These are phyloP conservation scores for Stephanodiscus minutulus DNA, from an alignment of 108 stramenopile genomes.

Conservation along the genomic window DNA sequence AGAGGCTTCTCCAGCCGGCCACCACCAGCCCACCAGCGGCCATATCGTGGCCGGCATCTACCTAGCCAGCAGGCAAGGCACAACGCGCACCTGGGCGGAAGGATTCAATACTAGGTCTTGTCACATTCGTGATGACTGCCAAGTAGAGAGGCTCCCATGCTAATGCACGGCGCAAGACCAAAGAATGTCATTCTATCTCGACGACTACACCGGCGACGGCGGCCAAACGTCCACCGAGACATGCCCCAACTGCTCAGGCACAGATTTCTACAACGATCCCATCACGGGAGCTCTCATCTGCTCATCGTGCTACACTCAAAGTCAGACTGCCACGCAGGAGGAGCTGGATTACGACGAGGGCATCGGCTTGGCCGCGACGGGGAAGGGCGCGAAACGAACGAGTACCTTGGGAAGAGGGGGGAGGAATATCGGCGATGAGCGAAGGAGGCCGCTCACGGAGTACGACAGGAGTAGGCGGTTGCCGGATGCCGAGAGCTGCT, in stretches of 20 bases:
- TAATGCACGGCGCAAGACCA: too few relatives aligned
- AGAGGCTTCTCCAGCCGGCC: too few relatives aligned
- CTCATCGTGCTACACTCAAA: conserved; percentile 70
- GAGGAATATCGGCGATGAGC: background rate
- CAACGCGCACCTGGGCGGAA: too few relatives aligned
- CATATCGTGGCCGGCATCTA: too few relatives aligned
- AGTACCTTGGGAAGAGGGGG: background rate
- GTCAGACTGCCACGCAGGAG: conserved; percentile 59
- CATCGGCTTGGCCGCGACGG: conserved; percentile 48
- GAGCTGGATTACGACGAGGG: conserved; percentile 66
- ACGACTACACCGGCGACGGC: conserved; percentile 37
- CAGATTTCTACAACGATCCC: conserved; percentile 64
- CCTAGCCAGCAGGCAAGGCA: too few relatives aligned
- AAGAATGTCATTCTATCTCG: conserved; percentile 46
- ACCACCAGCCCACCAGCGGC: too few relatives aligned
- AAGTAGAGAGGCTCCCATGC: too few relatives aligned
- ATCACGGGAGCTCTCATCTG: conserved; percentile 59
- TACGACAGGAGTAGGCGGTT: conserved; percentile 51
- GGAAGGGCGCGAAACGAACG: conserved; percentile 3
- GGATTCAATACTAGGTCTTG: too few relatives aligned
- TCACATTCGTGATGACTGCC: too few relatives aligned
- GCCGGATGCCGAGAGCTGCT: conserved; percentile 61
- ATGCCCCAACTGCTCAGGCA: conserved; percentile 73
- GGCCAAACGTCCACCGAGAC: conserved; percentile 27
- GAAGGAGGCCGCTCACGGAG: conserved; percentile 38